Percentiles rank a stretch among this genome's conserved stretches.
Conservation (phyloP, 805 yeast species). For the Saccharomycopsis olivae region DNA sequence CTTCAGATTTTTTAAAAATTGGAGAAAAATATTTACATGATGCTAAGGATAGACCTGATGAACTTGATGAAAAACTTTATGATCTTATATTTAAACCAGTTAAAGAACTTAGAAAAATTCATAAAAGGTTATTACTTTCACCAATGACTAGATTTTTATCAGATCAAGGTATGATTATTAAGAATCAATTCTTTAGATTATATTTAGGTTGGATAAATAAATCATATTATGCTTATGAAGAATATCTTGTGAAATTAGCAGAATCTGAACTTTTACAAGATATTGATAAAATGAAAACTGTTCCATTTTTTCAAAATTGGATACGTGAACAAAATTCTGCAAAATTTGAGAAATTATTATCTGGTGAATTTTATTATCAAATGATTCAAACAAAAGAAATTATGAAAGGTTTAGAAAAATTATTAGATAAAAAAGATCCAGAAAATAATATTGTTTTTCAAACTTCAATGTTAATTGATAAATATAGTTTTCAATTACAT, state of each 20-base stretch:
- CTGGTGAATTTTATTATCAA: slow-evolving; percentile 15
- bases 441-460: slow-evolving; percentile 15
- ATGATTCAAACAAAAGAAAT: slow-evolving; percentile 17
- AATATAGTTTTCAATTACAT: slow-evolving; percentile 11
- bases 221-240: slow-evolving; percentile 14
- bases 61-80: slow-evolving; percentile 10
- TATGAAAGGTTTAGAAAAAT: slow-evolving; percentile 8
- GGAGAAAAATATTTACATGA: slow-evolving; percentile 13
- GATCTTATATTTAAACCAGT: slow-evolving; percentile 14
- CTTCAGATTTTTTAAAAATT: slow-evolving; percentile 10
- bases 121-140: slow-evolving; percentile 12
- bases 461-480: slow-evolving; percentile 11
- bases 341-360: slow-evolving; percentile 11
- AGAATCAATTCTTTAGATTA: slow-evolving; percentile 12
- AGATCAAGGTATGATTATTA: slow-evolving; percentile 15
- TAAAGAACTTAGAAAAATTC: slow-evolving; percentile 12
- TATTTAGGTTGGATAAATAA: slow-evolving; percentile 16
- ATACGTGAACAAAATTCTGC: slow-evolving; percentile 11
- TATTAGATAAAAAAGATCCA: slow-evolving; percentile 10
- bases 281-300: slow-evolving; percentile 11
- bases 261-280: slow-evolving; percentile 14
- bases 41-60: slow-evolving; percentile 7
- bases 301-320: slow-evolving; percentile 13
- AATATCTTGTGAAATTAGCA: slow-evolving; percentile 11
- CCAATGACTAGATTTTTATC: slow-evolving; percentile 15